Evolutionary conservation across 768 basidiomycete genomes (phyloP), one percentile per base, ranked within the genome.

Genomic region (Lactarius deliciosus): DNA sequence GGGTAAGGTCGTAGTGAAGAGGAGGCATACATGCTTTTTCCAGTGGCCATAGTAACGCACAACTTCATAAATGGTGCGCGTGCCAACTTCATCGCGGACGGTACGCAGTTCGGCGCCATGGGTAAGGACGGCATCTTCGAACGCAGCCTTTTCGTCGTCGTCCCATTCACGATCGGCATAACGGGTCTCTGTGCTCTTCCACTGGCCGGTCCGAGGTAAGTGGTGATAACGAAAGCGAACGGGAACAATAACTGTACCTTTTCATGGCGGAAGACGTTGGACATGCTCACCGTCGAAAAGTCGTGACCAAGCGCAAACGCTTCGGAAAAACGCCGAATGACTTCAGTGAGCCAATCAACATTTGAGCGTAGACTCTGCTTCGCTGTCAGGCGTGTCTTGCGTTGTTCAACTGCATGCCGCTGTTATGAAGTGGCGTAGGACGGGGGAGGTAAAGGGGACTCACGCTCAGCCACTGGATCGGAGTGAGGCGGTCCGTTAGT

Each of bases 291-390:
- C 15, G 84, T 79, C 28, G 82, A 81, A 67, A 88, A 79, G 1
- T 87, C 83, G 57, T 80, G 80, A 5, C 81, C 83, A 65, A 83
- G 82, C 62, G 84, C 70, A 60, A 85, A 82, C 40, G 90, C 88
- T 43, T 87, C 87, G 9, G 91, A 90, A 70, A 89, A 85, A 25
- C 88, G 86, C 62, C 83, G 85, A 57, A 89, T 80, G 32, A 85
- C 85, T 75, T 94, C 92, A 0, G 88, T 90, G 28, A 93, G 78
- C 87, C 88, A 94, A 76, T 92, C 92, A n/a, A 94, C 86, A 69
- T 79, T 87, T 61, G 78, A 79, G 32, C 80, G 77, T n/a, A 86
- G 76, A 50, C 82, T 81, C 40, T 74, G 76, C 74, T 83, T 85
- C 66, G 79, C 79, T 0, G 85, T 82, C 53, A 92, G 78, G 22